Conservation (phyloP, 768 basidiomycete genomes). For the Neoboletus brunneissimus region DNA sequence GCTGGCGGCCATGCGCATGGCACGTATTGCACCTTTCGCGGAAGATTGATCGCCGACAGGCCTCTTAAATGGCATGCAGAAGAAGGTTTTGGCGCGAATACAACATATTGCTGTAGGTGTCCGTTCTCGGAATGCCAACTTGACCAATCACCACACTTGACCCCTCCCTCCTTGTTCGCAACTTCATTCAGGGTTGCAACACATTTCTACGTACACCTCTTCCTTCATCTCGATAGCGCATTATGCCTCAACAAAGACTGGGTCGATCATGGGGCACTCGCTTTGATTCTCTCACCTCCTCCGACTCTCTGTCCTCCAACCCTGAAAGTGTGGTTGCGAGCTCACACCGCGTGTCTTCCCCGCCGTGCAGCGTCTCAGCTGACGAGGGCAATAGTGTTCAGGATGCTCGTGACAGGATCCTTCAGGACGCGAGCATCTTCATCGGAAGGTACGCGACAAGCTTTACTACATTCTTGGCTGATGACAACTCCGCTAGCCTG, state of each 20-base stretch:
- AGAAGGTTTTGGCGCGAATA: slow-evolving; percentile 12
- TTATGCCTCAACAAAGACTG: slow-evolving; percentile 46
- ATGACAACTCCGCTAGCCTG: slow-evolving; percentile 43
- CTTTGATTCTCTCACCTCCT: slow-evolving; percentile 60
- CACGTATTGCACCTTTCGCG: slow-evolving; percentile 18
- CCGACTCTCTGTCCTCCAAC: slow-evolving; percentile 44
- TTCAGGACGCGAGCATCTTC: slow-evolving; percentile 79
- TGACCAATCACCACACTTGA: slow-evolving; percentile 15
- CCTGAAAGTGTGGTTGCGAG: slow-evolving; percentile 19
- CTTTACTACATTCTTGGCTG: slow-evolving; percentile 1
- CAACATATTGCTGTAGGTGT: slow-evolving; percentile 17
- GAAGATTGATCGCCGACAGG: slow-evolving; percentile 28
- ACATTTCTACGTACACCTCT: slow-evolving; percentile 20
- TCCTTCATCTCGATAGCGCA: slow-evolving; percentile 19
- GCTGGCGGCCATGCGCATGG: slow-evolving; percentile 10
- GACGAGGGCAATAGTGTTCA: slow-evolving; percentile 32
- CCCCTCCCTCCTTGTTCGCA: slow-evolving; percentile 1
- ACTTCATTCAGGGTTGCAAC: slow-evolving; percentile 2
- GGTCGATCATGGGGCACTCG: slow-evolving; percentile 68
- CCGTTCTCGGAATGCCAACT: slow-evolving; percentile 22
- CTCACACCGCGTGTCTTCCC: slow-evolving; percentile 12
- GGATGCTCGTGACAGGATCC: slow-evolving; percentile 45
- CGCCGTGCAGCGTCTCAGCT: slow-evolving; percentile 11
- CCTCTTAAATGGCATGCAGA: slow-evolving; percentile 13
- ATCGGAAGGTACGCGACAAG: slow-evolving; percentile 65